Evolutionary conservation across 257 asterid genomes (phyloP).

Genomic region (Gynochthodes officinalis): DNA sequence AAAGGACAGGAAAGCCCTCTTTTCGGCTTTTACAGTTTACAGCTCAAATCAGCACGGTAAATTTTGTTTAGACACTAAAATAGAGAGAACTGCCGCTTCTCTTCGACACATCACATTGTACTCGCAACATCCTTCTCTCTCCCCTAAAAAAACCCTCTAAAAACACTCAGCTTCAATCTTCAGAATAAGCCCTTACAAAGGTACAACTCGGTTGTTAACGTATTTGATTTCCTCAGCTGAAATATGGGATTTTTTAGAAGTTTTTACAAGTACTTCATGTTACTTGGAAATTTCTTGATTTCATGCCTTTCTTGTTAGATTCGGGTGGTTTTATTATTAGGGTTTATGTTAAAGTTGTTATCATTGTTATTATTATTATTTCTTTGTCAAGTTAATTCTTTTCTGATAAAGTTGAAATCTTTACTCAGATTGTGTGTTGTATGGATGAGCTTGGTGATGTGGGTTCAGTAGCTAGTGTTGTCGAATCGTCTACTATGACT

Average conservation of each 20-base stretch:
- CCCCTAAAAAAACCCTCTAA: constrained; percentile 33
- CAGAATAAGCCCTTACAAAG: constrained; percentile 30
- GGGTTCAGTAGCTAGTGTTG: constrained; percentile 41
- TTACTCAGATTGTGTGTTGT: constrained; percentile 29
- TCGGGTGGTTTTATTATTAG: constrained; percentile 27
- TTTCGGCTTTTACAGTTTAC: constrained; percentile 2
- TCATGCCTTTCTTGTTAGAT: constrained; percentile 27
- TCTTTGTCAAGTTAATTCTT: constrained; percentile 18
- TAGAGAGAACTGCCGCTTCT: not conserved
- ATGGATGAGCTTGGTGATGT: constrained; percentile 60
- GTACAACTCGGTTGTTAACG: constrained; percentile 26
- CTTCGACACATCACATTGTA: constrained; percentile 13
- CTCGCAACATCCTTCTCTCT: constrained; percentile 17
- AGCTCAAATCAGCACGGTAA: not conserved
- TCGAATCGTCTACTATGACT: constrained; percentile 34
- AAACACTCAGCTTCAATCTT: constrained; percentile 31
- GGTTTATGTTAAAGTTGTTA: constrained; percentile 33
- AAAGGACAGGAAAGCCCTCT: constrained; percentile 2
- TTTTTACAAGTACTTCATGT: constrained; percentile 1
- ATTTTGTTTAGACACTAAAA: not conserved
- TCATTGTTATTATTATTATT: not conserved
- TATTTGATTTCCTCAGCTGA: constrained; percentile 6
- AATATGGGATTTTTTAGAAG: not conserved
- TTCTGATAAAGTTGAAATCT: constrained; percentile 29
- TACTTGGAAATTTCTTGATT: constrained; percentile 4